These are phyloP conservation scores for Acacia crassicarpa DNA, from an alignment of 306 rosid species.

Conservation along the genomic window DNA sequence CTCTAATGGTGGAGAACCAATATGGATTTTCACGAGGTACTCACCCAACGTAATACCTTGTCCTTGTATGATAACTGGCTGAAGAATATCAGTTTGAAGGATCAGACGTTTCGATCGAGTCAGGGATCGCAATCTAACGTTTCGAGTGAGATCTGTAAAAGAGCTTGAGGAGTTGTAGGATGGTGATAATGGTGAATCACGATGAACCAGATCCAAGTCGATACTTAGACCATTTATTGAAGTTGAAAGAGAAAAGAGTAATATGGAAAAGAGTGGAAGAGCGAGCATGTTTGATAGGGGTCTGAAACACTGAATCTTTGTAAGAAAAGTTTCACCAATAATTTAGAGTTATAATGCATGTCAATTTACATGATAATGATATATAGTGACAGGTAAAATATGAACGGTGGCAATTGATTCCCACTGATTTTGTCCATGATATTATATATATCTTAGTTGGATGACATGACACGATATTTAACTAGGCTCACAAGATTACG, in stretches of 20 bases:
- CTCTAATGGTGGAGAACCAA: constrained; percentile 3
- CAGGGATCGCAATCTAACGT: neutral
- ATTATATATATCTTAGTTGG: neutral
- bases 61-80: neutral
- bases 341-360: too few species aligned
- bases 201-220: neutral
- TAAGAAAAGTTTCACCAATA: neutral
- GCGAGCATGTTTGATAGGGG: neutral
- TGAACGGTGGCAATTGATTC: neutral
- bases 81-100: neutral
- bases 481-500: neutral
- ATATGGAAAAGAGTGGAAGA: neutral
- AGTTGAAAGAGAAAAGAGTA: neutral
- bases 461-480: neutral
- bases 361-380: neutral
- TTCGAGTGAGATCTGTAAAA: neutral
- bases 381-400: neutral
- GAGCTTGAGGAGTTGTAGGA: neutral
- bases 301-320: neutral
- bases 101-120: neutral
- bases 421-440: neutral
- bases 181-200: neutral
- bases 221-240: neutral
- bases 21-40: constrained; percentile 6
- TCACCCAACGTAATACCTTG: neutral